phyloP scores from a whole-genome alignment of 1,284 basidiomycete genomes.

The Exobasidium cylindrosporum region DNA sequence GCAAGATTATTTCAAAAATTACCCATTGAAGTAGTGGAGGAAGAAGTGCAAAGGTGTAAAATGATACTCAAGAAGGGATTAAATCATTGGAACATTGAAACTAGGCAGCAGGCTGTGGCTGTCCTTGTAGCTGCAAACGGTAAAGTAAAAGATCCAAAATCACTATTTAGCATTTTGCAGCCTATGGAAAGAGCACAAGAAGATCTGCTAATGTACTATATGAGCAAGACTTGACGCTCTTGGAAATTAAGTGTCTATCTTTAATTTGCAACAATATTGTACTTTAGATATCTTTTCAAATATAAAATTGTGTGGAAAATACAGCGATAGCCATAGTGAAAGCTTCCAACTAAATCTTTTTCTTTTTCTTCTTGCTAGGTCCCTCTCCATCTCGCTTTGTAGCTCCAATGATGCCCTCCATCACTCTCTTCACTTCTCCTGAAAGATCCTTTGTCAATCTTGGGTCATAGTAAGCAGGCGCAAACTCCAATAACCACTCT shows the following conservation, averaged over 20 bases:
- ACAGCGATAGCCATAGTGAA: too few species aligned
- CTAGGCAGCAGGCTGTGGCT: conserved; percentile 20
- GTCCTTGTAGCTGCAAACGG: conserved; percentile 20
- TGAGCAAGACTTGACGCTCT: conserved; percentile 1
- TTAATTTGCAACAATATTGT: too few species aligned
- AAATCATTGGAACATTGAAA: conserved; percentile 11
- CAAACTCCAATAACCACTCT: conserved; percentile 87
- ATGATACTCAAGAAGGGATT: conserved; percentile 12
- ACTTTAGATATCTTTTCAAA: conserved; percentile 5
- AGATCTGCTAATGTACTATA: conserved; percentile 34
- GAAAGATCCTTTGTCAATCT: conserved; percentile 4
- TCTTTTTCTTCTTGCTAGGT: conserved; percentile 14
- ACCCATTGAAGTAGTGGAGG: conserved; percentile 36
- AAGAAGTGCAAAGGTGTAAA: conserved; percentile 25
- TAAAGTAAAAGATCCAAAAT: conserved; percentile 13
- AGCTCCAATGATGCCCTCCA: conserved; percentile 3
- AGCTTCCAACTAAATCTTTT: too few species aligned
- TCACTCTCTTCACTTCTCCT: conserved; percentile 1
- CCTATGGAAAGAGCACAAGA: conserved; percentile 22
- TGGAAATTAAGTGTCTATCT: too few species aligned
- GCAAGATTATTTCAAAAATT: conserved; percentile 24
- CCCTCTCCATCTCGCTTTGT: background rate
- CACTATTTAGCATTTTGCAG: conserved; percentile 21
- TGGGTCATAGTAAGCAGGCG: conserved; percentile 72
- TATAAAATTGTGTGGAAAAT: too few species aligned